A percentile compares a stretch with the other conserved stretches of the same genome.
Evolutionary conservation across 164 flowering plant genomes (phyloP).

Genomic region (Taxillus chinensis): DNA sequence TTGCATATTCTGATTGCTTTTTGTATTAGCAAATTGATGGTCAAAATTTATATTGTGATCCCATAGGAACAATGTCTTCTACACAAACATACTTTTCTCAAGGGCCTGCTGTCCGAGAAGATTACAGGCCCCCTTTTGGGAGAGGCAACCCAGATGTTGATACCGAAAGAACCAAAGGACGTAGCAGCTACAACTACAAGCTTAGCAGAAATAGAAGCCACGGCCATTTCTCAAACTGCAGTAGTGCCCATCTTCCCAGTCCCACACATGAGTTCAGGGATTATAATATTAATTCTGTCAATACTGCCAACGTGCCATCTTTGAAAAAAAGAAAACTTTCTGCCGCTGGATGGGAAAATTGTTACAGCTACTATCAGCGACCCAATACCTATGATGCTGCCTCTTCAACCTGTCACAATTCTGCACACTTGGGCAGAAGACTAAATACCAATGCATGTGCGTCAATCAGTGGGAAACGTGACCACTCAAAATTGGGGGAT

Average conservation of each 20-base stretch:
- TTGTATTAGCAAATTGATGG: no score
- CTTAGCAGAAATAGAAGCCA: background rate
- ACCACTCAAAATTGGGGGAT: conserved; percentile 45
- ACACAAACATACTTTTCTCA: background rate
- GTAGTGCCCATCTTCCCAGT: conserved; percentile 11
- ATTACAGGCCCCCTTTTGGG: background rate
- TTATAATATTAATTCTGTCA: conserved; percentile 12
- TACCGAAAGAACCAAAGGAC: no score
- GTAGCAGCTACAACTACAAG: conserved; percentile 1
- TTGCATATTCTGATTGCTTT: no score
- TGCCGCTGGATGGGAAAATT: conserved; percentile 32
- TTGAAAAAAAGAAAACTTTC: conserved; percentile 55
- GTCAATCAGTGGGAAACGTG: conserved; percentile 37
- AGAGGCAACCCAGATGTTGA: background rate
- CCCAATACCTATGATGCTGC: conserved; percentile 14
- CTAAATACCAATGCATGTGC: conserved; percentile 19
- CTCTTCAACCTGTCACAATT: conserved; percentile 21
- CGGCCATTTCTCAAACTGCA: background rate
- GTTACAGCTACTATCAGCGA: conserved; percentile 25
- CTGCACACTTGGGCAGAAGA: conserved; percentile 11
- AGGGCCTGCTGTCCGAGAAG: background rate
- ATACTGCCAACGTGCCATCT: conserved; percentile 25
- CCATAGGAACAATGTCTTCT: background rate
- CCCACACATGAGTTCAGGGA: conserved; percentile 17
- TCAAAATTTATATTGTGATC: no score